Percentiles rank a stretch among this genome's conserved stretches.
phyloP scores from a whole-genome alignment of 257 asterid genomes.

The Solanum sitiens region DNA sequence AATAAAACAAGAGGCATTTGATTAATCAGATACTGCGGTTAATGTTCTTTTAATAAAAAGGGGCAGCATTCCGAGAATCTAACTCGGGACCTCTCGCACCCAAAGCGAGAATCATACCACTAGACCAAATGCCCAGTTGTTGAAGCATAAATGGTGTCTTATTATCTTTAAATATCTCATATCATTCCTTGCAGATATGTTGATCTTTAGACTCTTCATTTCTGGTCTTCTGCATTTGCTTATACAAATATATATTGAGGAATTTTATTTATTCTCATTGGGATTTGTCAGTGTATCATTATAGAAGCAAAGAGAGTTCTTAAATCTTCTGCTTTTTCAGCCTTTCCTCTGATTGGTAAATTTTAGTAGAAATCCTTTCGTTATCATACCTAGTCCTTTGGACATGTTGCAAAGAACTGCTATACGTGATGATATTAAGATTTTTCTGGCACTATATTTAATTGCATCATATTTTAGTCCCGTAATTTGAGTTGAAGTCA shows the following conservation, averaged over 20 bases:
- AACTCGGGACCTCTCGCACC: conserved; percentile 83
- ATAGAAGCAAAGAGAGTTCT: neutral
- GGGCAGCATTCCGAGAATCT: conserved; percentile 66
- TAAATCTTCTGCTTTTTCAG: neutral
- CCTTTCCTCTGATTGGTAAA: neutral
- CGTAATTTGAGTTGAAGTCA: no score
- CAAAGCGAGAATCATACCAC: conserved; percentile 54
- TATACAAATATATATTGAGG: neutral
- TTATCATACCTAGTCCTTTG: neutral
- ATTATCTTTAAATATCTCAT: no score
- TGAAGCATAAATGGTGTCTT: no score
- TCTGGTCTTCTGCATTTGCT: neutral
- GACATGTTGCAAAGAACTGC: neutral
- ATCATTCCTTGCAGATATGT: neutral
- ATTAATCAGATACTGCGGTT: no score
- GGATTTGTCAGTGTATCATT: neutral
- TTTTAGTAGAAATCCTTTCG: no score
- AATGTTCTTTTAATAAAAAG: no score
- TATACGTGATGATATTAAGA: neutral
- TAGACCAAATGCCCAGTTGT: no score
- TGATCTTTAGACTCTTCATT: no score
- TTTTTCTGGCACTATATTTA: neutral
- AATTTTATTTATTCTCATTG: no score
- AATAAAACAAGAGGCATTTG: no score
- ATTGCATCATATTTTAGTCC: no score